A percentile compares a stretch with the other conserved stretches of the same genome.
phyloP scores from a whole-genome alignment of 2,329 filamentous ascomycete genomes.

The Ustulina deusta region DNA sequence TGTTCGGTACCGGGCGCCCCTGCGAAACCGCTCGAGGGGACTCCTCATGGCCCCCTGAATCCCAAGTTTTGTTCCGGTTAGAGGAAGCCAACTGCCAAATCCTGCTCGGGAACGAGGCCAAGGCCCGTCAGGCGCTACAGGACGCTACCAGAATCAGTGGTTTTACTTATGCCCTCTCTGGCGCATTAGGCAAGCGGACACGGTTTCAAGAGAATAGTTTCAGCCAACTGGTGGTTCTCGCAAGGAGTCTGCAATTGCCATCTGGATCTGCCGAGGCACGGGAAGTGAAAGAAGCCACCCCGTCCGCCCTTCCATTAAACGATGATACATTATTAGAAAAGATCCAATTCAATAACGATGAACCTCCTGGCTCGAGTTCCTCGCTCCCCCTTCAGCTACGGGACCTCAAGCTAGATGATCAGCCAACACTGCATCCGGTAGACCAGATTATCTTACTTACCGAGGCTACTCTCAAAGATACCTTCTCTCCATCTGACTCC shows the following conservation, averaged over 20 bases:
- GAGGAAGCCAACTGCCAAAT: constrained; percentile 88
- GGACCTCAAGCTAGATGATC: constrained; percentile 78
- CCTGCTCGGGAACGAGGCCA: constrained; percentile 82
- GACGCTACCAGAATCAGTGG: constrained; percentile 74
- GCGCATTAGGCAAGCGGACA: constrained; percentile 86
- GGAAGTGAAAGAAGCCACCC: constrained; percentile 53
- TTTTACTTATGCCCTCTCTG: constrained; percentile 85
- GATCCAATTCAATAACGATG: constrained; percentile 78
- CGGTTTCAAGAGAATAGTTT: constrained; percentile 82
- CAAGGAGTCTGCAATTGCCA: constrained; percentile 71
- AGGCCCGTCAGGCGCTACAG: constrained; percentile 77
- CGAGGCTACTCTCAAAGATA: constrained; percentile 89
- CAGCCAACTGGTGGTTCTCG: constrained; percentile 91
- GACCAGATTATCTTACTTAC: constrained; percentile 93
- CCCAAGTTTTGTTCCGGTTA: constrained; percentile 78
- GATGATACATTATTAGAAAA: constrained; percentile 93
- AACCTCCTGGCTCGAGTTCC: constrained; percentile 49
- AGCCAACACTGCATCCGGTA: constrained; percentile 83
- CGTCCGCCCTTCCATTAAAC: constrained; percentile 81
- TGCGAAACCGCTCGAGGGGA: constrained; percentile 48
- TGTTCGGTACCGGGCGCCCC: constrained; percentile 24
- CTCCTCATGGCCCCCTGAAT: constrained; percentile 57
- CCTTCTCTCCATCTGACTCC: constrained; percentile 82
- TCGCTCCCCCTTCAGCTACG: constrained; percentile 71
- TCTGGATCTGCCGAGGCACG: constrained; percentile 41